Base-by-base conservation (phyloP, 192 early-diverging fungal genomes). In the Glomus cerebriforme region DNA sequence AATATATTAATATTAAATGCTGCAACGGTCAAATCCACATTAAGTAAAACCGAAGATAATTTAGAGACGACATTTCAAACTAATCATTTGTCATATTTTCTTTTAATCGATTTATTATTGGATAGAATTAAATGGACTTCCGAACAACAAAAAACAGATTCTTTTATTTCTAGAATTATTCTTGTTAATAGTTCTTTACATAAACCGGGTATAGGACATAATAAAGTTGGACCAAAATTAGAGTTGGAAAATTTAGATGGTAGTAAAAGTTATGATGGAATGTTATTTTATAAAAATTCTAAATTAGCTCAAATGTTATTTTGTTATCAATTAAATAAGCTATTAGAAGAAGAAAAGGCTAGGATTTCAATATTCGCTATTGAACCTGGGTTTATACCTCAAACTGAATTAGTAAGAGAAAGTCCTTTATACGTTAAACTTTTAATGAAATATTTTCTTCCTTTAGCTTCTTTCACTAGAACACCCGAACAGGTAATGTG, bases 181-280 rank as follows among this genome's bases (percentile, higher is more conserved):
- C 82, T 83, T 70, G 83, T 86, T 39, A 80, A 80, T 15, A 85
- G 84, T 13, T 45, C 79, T 6, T 59, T 86, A 26, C 81, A 84
- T 75, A 80, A 67, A 66, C 54, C 79, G 3, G 81, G 79, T 3
- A 54, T 65, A 17, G 85, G 81, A 4, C 68, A 66, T 74, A 79
- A 79, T 9, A 81, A 81, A 34, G 6, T 31, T 15, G 83, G 81
- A 19, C 83, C 85, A 54, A 63, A 77, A 17, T 73, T 83, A 49
- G 81, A 79, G 2, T 60, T 81, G 32, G 83, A 83, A 54, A 83
- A 84, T 63, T 35, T 84, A 15, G 73, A 83, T 59, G 83, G 79
- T 0, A 70, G 59, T 12, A 43, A 70, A 10, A 73, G 75, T 0
- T 86, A 84, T 80, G 81, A 84, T 31, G 81, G 79, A 1, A 67